Base-by-base conservation (phyloP, 2,329 filamentous ascomycete genomes). In the Calonectria hawksworthii region DNA sequence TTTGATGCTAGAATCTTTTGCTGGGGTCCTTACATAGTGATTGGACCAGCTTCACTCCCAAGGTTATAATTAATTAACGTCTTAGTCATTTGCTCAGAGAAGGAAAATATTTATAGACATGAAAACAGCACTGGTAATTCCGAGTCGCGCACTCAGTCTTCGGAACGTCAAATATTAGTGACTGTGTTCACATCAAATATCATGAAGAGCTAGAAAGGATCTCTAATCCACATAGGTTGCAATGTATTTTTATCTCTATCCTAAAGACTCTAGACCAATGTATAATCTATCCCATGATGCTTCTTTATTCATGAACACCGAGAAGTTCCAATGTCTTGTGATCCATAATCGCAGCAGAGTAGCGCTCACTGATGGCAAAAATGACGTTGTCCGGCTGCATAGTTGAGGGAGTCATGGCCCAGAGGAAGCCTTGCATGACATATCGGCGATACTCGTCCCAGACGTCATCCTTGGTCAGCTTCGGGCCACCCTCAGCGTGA, bases 401-500 rank as follows among this genome's bases (percentile, higher is more conserved):
- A 7, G 32, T 66, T 16, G 61, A 52, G 11, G 72, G 72, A 2
- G 68, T 70, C 68, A 74, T 68, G 16, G 72, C 32, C 72, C 72
- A 71, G 32, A 68, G 32, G 61, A 74, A 74, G 9, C 72, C 68
- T 16, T 74, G 72, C 72, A 74, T 59, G 16, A 54, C 30, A n/a
- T 71, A 74, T 6, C 72, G 68, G 10, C 68, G 51, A 32, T 68
- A 71, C 28, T 71, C 68, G 9, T 74, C 72, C 72, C 72, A 74
- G 10, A 68, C 26, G 23, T 74, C 68, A 13, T 67, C 63, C 63
- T 63, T 64, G 9, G 68, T 36, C 34, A 74, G 26, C 61, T 64
- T 47, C 6, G 72, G 72, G 2, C 72, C 72, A 9, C 72, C 72
- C 41, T 71, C 72, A 3, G 61, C 41, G 21, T 71, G 61, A 3